Conservation (phyloP, 2,329 filamentous ascomycete species). For the Aquanectria penicillioides region DNA sequence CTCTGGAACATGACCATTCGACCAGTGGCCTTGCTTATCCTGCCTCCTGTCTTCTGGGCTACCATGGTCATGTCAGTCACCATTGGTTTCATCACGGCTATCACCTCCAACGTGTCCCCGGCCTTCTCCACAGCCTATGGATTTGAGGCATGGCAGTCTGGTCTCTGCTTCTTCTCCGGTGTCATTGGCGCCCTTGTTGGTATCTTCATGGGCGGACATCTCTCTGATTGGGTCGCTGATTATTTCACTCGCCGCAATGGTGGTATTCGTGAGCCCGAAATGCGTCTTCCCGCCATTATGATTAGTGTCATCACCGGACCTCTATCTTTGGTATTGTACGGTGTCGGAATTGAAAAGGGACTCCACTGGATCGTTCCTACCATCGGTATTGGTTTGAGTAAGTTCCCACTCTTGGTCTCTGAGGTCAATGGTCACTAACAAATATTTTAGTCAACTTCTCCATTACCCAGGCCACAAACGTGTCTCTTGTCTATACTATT, state of each 20-base stretch:
- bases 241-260: constrained; percentile 46
- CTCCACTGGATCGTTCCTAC: constrained; percentile 34
- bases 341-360: constrained; percentile 28
- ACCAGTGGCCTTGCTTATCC: constrained; percentile 55
- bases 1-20: constrained; percentile 55
- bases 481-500: constrained; percentile 32
- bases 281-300: constrained; percentile 54
- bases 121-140: constrained; percentile 51
- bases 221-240: constrained; percentile 49
- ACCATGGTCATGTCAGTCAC: constrained; percentile 61
- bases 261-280: constrained; percentile 52
- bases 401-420: constrained; percentile 35
- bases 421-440: constrained; percentile 37
- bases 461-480: constrained; percentile 31
- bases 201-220: constrained; percentile 45
- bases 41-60: constrained; percentile 63
- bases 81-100: constrained; percentile 62
- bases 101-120: constrained; percentile 59
- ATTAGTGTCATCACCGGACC: constrained; percentile 24
- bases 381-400: constrained; percentile 48
- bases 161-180: constrained; percentile 58
- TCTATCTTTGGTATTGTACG: constrained; percentile 19
- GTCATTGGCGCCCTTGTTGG: constrained; percentile 55
- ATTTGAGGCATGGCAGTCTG: constrained; percentile 55
- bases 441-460: constrained; percentile 39